Percentiles rank a stretch among this genome's conserved stretches.
Evolutionary conservation across 305 asterid genomes (phyloP).

Genomic region (Coffea humblotiana): DNA sequence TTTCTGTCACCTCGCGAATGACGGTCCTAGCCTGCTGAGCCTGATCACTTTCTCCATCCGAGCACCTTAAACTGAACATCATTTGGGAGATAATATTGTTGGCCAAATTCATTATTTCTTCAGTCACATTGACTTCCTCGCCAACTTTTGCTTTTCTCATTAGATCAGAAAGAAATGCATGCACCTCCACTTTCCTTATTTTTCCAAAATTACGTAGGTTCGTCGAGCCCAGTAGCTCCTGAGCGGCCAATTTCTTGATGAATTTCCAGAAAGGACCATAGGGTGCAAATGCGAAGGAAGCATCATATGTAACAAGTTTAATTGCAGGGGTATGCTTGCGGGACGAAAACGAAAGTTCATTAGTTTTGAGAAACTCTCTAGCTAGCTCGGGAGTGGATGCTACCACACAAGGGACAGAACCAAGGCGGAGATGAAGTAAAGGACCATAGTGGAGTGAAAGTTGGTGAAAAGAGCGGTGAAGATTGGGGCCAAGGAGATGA

Average conservation of each 20-base stretch:
- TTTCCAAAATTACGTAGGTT: constrained; percentile 36
- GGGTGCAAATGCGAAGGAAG: constrained; percentile 58
- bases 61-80: constrained; percentile 49
- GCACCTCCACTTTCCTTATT: constrained; percentile 15
- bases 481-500: constrained; percentile 45
- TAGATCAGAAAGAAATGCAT: constrained; percentile 19
- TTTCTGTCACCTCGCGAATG: constrained; percentile 55
- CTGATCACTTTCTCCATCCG: constrained; percentile 37
- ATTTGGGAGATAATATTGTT: constrained; percentile 52
- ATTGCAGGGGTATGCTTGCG: constrained; percentile 46
- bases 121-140: constrained; percentile 37
- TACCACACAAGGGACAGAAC: constrained; percentile 37
- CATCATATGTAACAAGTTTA: constrained; percentile 47
- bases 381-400: constrained; percentile 49
- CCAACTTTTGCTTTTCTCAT: constrained; percentile 24
- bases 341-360: constrained; percentile 47
- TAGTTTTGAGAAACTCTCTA: constrained; percentile 36
- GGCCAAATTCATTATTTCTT: constrained; percentile 48
- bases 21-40: constrained; percentile 44
- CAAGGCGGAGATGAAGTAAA: constrained; percentile 38
- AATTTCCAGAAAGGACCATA: constrained; percentile 56
- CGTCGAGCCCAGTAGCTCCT: constrained; percentile 44
- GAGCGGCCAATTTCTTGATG: constrained; percentile 27
- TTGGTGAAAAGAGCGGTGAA: constrained; percentile 51
- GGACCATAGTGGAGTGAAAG: constrained; percentile 43